Conservation (phyloP, 768 basidiomycete species). For the Mycena floridula region DNA sequence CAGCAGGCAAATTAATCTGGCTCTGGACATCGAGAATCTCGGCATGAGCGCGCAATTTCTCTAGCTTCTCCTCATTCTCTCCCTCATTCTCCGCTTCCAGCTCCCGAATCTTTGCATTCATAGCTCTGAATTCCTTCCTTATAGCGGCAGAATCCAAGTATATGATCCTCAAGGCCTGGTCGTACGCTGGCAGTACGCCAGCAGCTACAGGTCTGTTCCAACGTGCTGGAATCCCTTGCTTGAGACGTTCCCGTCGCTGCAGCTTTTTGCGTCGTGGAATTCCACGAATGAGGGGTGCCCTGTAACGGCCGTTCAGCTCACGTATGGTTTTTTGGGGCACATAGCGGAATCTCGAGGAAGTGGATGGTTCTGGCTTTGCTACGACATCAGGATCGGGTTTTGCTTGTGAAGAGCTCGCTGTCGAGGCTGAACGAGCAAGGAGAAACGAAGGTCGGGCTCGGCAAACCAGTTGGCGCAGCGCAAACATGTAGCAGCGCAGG, state of each 20-base stretch:
- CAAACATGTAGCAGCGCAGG: no score
- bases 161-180: constrained; percentile 75
- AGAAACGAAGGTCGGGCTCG: no score
- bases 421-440: no score
- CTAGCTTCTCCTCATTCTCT: constrained; percentile 31
- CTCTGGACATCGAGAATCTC: constrained; percentile 72
- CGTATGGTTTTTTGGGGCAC: background rate
- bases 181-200: constrained; percentile 74
- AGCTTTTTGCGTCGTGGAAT: background rate
- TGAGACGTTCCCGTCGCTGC: constrained; percentile 41
- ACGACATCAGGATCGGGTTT: no score
- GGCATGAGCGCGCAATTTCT: constrained; percentile 41
- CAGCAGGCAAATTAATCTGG: constrained; percentile 76
- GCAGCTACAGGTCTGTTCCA: constrained; percentile 60
- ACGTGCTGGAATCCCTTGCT: constrained; percentile 42
- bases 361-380: background rate
- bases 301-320: background rate
- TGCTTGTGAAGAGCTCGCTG: no score
- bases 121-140: constrained; percentile 33
- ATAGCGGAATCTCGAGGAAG: constrained; percentile 1
- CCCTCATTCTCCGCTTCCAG: constrained; percentile 19
- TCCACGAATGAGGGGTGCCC: background rate
- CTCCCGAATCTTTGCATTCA: constrained; percentile 26
- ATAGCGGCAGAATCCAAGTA: constrained; percentile 50
- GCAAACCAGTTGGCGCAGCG: no score